Conservation (phyloP, 1,284 basidiomycete species). For the Ustilago sp. region DNA sequence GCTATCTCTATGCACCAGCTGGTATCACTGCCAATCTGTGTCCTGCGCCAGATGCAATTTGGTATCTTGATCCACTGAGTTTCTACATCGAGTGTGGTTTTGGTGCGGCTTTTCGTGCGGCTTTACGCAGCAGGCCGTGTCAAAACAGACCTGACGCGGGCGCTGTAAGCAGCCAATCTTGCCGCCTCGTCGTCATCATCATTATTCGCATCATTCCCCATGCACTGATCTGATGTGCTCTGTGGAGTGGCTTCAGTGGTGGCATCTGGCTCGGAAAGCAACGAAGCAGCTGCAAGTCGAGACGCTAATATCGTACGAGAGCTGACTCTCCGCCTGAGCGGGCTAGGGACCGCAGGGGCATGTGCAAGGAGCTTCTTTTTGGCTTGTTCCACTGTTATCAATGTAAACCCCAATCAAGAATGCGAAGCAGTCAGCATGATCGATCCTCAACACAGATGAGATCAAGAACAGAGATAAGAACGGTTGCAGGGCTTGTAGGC, state of each 20-base stretch:
- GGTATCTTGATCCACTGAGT: background rate
- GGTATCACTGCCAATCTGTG: background rate
- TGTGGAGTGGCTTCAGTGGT: background rate
- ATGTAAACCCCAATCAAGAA: background rate
- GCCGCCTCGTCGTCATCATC: constrained; percentile 6
- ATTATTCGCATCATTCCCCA: background rate
- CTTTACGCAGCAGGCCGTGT: constrained; percentile 11
- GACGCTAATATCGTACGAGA: constrained; percentile 19
- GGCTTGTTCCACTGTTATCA: constrained; percentile 24
- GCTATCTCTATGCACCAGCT: background rate
- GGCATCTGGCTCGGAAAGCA: constrained; percentile 6
- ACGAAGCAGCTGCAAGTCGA: constrained; percentile 19
- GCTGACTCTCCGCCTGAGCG: constrained; percentile 29
- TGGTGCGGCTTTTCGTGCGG: background rate
- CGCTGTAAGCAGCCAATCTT: constrained; percentile 9
- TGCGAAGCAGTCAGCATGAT: background rate
- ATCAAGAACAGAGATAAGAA: background rate
- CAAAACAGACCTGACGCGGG: constrained; percentile 13
- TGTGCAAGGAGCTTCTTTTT: constrained; percentile 31
- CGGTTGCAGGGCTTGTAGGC: background rate
- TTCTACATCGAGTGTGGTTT: background rate
- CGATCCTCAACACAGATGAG: background rate
- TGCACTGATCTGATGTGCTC: background rate
- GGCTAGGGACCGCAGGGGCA: constrained; percentile 48
- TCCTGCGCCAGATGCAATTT: background rate